Evolutionary conservation across 495 filamentous ascomycete genomes (phyloP).

Genomic region (Hyaloscypha hepaticicola): DNA sequence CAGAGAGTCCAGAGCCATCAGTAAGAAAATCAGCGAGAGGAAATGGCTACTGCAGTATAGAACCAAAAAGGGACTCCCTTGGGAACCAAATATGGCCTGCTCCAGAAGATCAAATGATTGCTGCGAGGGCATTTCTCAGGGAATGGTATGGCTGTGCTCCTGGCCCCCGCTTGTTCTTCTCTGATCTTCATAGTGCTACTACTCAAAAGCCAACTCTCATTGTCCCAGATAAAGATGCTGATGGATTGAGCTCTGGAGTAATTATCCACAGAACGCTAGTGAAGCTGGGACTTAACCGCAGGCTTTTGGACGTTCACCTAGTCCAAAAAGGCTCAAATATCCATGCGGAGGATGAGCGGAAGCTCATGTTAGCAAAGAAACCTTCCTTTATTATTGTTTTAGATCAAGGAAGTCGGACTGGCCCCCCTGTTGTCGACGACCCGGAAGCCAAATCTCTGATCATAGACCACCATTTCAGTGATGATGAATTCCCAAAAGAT

Average conservation of each 20-base stretch:
- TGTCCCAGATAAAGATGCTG: constrained; percentile 61
- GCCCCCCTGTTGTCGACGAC: constrained; percentile 46
- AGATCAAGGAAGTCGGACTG: constrained; percentile 55
- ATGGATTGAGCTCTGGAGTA: constrained; percentile 57
- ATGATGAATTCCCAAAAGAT: constrained; percentile 51
- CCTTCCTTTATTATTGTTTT: constrained; percentile 57
- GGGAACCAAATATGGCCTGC: constrained; percentile 56
- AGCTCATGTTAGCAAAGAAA: constrained; percentile 41
- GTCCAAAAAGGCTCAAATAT: constrained; percentile 51
- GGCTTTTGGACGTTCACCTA: constrained; percentile 51
- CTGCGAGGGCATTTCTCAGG: constrained; percentile 43
- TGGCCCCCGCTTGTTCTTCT: constrained; percentile 15
- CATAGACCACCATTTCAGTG: constrained; percentile 59
- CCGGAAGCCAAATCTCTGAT: constrained; percentile 43
- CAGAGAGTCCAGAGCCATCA: not conserved
- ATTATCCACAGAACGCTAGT: constrained; percentile 55
- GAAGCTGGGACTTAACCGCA: constrained; percentile 45
- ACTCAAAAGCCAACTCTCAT: constrained; percentile 43
- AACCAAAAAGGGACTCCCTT: not conserved
- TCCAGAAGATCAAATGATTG: constrained; percentile 44
- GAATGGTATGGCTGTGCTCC: constrained; percentile 47
- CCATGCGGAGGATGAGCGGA: constrained; percentile 46
- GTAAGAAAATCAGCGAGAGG: not conserved
- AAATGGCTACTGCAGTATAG: not conserved
- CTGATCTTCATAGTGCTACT: constrained; percentile 18